Percentiles rank a stretch among this genome's conserved stretches.
Evolutionary conservation across 2,329 filamentous ascomycete genomes (phyloP).

Genomic region (Xylaria sp.): DNA sequence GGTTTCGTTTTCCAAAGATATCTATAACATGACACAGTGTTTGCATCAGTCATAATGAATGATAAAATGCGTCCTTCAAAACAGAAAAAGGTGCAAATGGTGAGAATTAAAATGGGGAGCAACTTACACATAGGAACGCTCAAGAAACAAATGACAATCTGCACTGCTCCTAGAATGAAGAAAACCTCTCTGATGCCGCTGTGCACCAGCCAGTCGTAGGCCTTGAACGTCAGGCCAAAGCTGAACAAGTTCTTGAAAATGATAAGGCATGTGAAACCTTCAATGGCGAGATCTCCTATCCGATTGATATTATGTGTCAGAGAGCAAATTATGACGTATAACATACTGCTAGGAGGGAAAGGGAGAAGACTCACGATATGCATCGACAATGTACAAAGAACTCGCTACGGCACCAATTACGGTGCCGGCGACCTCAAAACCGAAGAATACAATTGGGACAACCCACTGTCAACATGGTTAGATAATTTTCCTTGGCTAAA

Average conservation of each 20-base stretch:
- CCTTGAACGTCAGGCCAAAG: constrained; percentile 84
- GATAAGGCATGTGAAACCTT: constrained; percentile 88
- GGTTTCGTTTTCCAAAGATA: constrained; percentile 79
- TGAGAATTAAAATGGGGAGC: too few relatives aligned
- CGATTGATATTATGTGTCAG: constrained; percentile 1
- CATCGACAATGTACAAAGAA: constrained; percentile 90
- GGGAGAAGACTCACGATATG: constrained; percentile 71
- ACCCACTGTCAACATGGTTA: constrained; percentile 60
- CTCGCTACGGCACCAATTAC: constrained; percentile 88
- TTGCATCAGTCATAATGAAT: not conserved
- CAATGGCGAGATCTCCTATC: constrained; percentile 79
- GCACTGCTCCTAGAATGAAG: constrained; percentile 76
- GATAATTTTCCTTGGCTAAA: not conserved
- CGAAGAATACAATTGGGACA: constrained; percentile 83
- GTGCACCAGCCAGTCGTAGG: constrained; percentile 81
- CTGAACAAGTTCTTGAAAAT: constrained; percentile 97
- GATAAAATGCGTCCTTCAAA: not conserved
- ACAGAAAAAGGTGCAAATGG: not conserved
- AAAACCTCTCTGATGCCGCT: constrained; percentile 72
- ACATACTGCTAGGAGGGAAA: constrained; percentile 1
- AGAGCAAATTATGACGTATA: not conserved
- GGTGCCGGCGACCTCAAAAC: constrained; percentile 86
- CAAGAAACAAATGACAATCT: constrained; percentile 78
- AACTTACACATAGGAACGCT: constrained; percentile 83
- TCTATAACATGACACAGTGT: constrained; percentile 58